Evolutionary conservation across 768 basidiomycete species (phyloP), one percentile per base, ranked within the genome.

Genomic region (Collybiopsis luxurians): DNA sequence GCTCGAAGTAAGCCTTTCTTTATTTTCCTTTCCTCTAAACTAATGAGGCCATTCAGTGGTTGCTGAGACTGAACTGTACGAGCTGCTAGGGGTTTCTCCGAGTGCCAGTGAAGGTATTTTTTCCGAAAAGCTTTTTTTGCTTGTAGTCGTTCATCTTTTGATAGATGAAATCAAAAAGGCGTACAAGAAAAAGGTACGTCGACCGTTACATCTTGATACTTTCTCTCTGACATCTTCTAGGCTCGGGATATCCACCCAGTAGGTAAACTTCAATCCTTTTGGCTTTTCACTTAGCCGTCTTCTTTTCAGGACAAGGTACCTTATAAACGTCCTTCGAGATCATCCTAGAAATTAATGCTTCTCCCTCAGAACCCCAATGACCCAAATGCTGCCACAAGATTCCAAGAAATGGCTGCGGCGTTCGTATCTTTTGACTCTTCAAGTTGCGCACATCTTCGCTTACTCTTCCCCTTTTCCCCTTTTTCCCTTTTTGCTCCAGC

Each of bases 151-250:
- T 10, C 17, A 64, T 43, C 42, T 53, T 59, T 55, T 17, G 48
- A 36, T 61, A 89, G 91, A 79, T 61, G 92, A 98, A 60, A 92
- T 98, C 64, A 95, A 95, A 73, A 92, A 90, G 67, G 95, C 95
- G 15, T 98, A 98, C 69, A 87, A 89, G 69, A 90, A 84, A 75
- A 95, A 95, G 85, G 93, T 92, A 48, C 17, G 53, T 42, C 2
- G 74, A 63, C 64, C 69, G 31, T 30, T 55, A 34, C 34, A 46
- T 55, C 60, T 43, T 58, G 53, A 51, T 61, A 55, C 50, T 34
- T 19, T 28, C 28, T 60, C 43, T 55, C 40, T 55, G n/a, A 65
- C 34, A 36, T 53, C 43, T 59, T 61, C 61, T 65, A 94, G 89
- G 93, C 93, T 30, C 92, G 87, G 67, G 84, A 91, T 66, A 87